phyloP scores from a whole-genome alignment of 2,329 filamentous ascomycete genomes.

The Calonectria pteridis region DNA sequence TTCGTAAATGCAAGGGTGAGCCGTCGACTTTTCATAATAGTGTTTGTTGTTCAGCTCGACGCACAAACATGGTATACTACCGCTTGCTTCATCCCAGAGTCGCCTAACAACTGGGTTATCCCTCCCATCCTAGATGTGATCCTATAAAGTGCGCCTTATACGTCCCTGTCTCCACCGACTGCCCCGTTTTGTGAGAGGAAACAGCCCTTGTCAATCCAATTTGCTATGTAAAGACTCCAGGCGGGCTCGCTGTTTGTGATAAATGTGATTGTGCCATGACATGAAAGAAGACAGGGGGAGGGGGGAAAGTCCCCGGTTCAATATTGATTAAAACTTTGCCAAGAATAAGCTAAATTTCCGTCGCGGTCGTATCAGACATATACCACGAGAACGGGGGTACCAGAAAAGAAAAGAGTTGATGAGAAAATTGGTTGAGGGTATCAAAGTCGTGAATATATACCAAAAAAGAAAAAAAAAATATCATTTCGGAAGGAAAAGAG shows the following conservation, averaged over 20 bases:
- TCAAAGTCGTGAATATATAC: conserved; percentile 43
- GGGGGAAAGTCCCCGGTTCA: conserved; percentile 3
- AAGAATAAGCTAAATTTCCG: conserved; percentile 17
- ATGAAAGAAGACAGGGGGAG: neutral
- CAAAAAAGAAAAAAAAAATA: conserved; percentile 19
- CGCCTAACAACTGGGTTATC: neutral
- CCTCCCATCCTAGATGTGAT: neutral
- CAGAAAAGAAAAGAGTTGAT: conserved; percentile 11
- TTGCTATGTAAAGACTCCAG: neutral
- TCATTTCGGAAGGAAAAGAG: conserved; percentile 34
- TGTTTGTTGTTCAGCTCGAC: neutral
- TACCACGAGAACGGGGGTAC: neutral
- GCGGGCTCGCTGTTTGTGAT: neutral
- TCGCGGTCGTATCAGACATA: conserved; percentile 12
- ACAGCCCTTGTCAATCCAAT: neutral
- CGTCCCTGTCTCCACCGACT: neutral
- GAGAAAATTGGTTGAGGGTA: conserved; percentile 36
- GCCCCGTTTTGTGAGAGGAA: neutral
- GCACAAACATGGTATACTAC: neutral
- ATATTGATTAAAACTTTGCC: conserved; percentile 37
- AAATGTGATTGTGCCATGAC: neutral
- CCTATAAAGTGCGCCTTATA: neutral
- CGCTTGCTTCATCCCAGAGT: neutral
- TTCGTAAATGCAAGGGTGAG: neutral
- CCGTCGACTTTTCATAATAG: neutral